A percentile compares a stretch with the other conserved stretches of the same genome.
These are phyloP conservation scores for Eragrostis nindensis DNA, from an alignment of 176 grass and related monocot species.

Conservation along the genomic window DNA sequence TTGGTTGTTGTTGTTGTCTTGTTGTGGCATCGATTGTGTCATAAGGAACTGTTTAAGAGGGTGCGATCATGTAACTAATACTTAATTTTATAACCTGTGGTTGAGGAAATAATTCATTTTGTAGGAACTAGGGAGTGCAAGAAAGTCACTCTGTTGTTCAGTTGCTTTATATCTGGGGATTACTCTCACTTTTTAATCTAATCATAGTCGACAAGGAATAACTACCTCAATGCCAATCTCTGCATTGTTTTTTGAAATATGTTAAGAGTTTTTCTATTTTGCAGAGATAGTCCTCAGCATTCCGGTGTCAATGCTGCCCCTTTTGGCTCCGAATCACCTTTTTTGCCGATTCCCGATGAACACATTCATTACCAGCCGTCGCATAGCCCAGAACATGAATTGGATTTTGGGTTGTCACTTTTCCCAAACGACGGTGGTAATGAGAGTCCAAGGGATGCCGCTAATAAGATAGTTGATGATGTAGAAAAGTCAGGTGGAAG, in stretches of 20 bases:
- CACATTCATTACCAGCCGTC: constrained; percentile 33
- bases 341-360: constrained; percentile 33
- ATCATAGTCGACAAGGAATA: background rate
- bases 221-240: background rate
- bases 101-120: constrained; percentile 4
- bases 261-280: constrained; percentile 19
- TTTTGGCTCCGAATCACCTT: constrained; percentile 44
- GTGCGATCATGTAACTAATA: constrained; percentile 10
- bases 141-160: background rate
- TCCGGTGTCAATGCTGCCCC: constrained; percentile 35
- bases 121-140: background rate
- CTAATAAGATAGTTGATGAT: constrained; percentile 33
- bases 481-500: constrained; percentile 43
- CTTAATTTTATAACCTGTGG: background rate
- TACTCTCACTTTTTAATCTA: constrained; percentile 17
- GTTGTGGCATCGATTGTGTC: background rate
- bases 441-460: constrained; percentile 32
- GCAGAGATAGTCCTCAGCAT: constrained; percentile 46
- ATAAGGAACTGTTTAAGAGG: background rate
- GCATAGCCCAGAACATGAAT: constrained; percentile 50
- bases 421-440: constrained; percentile 50
- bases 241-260: constrained; percentile 15
- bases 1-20: no score
- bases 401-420: constrained; percentile 47
- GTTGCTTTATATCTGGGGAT: background rate